Conservation (phyloP, 768 basidiomycete genomes). For the Tulasnella sp. region DNA sequence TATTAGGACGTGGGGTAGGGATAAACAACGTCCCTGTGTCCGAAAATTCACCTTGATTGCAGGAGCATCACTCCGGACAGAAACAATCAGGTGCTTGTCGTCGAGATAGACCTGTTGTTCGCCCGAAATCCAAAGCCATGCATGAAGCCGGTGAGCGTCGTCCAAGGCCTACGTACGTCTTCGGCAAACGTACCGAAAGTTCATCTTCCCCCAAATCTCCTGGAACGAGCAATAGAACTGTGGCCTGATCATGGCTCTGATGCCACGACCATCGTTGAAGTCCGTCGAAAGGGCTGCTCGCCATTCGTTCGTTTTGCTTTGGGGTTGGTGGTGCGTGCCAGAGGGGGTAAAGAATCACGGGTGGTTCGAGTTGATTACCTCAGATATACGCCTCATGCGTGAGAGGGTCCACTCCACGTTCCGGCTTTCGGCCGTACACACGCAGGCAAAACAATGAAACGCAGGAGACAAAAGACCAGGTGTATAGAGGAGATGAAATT, state of each 20-base stretch:
- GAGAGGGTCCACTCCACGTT: background rate
- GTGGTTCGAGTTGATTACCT: slow-evolving; percentile 6
- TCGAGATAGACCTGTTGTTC: slow-evolving; percentile 23
- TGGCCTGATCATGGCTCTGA: slow-evolving; percentile 34
- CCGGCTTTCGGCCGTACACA: background rate
- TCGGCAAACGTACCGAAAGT: slow-evolving; percentile 26
- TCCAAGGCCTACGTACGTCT: background rate
- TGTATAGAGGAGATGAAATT: slow-evolving; percentile 16
- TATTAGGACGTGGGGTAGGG: slow-evolving; percentile 7
- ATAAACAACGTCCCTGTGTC: background rate
- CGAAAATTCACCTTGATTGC: slow-evolving; percentile 31
- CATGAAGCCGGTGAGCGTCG: slow-evolving; percentile 15
- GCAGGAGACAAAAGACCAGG: background rate
- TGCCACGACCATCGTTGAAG: slow-evolving; percentile 35
- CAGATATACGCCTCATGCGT: slow-evolving; percentile 2
- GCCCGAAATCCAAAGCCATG: background rate
- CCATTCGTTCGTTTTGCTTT: background rate
- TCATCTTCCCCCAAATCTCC: slow-evolving; percentile 25
- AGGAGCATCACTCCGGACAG: slow-evolving; percentile 24
- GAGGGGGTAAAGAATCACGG: slow-evolving; percentile 6
- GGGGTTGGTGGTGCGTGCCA: background rate
- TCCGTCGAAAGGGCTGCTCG: slow-evolving; percentile 2
- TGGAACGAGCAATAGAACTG: slow-evolving; percentile 31
- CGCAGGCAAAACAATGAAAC: background rate
- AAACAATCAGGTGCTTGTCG: slow-evolving; percentile 28